Evolutionary conservation across 129 eudicot genomes (phyloP).

Genomic region (Flaveria trinervia): DNA sequence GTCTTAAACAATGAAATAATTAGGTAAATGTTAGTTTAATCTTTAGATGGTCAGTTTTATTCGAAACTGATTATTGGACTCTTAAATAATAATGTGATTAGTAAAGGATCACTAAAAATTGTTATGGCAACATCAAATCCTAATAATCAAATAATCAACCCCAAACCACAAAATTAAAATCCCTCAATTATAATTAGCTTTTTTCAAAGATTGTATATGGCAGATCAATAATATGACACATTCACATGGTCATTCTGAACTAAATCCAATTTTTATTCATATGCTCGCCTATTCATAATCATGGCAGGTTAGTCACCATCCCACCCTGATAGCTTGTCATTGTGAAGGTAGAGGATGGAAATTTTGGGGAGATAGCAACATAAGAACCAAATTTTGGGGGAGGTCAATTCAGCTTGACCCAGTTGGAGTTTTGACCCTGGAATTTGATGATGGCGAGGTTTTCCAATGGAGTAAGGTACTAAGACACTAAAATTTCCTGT

Average conservation of each 20-base stretch:
- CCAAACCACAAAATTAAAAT: neutral
- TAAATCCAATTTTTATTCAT: neutral
- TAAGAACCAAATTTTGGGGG: slow-evolving; percentile 59
- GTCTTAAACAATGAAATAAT: neutral
- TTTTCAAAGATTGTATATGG: neutral
- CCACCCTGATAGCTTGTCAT: slow-evolving; percentile 55
- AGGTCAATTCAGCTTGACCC: slow-evolving; percentile 65
- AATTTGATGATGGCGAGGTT: slow-evolving; percentile 60
- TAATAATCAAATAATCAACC: neutral
- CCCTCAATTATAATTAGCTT: neutral
- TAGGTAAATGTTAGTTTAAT: neutral
- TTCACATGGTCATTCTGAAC: neutral
- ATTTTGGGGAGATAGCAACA: slow-evolving; percentile 55
- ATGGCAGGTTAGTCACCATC: slow-evolving; percentile 59
- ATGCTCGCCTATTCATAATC: slow-evolving; percentile 1
- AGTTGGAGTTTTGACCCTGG: slow-evolving; percentile 54
- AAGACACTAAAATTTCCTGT: neutral
- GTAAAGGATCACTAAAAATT: neutral
- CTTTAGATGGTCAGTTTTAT: neutral
- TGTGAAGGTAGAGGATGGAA: slow-evolving; percentile 65
- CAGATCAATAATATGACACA: neutral
- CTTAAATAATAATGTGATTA: neutral
- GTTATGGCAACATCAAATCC: neutral
- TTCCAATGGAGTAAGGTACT: slow-evolving; percentile 66
- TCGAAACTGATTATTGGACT: slow-evolving; percentile 3